Conservation (phyloP, 2,329 filamentous ascomycete genomes). For the Fonsecaea pedrosoi region DNA sequence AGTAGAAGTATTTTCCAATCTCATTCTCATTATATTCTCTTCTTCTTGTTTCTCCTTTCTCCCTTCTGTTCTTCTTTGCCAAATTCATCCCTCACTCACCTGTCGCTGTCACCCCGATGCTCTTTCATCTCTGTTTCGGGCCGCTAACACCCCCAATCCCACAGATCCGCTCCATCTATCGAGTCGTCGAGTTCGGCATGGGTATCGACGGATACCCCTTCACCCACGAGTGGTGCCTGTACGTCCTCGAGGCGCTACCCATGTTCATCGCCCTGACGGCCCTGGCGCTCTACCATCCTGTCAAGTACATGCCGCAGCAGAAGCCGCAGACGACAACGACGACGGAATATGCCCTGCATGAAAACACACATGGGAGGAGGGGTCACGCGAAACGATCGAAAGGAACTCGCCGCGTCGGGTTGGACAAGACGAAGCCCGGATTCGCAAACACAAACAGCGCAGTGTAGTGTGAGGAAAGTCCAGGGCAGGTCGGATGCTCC, state of each 20-base stretch:
- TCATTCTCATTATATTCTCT: background rate
- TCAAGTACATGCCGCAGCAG: slow-evolving; percentile 38
- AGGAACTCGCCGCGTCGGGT: background rate
- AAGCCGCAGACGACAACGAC: background rate
- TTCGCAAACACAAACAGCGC: background rate
- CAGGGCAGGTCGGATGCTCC: too few relatives aligned
- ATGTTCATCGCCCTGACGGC: slow-evolving; percentile 56
- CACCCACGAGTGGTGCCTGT: slow-evolving; percentile 52
- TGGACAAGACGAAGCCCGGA: background rate
- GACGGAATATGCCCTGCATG: slow-evolving; percentile 12
- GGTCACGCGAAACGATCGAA: background rate
- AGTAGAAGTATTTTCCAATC: background rate
- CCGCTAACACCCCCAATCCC: background rate
- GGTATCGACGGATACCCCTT: slow-evolving; percentile 53
- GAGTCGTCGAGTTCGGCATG: slow-evolving; percentile 55
- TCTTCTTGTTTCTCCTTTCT: background rate
- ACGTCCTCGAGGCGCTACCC: slow-evolving; percentile 52
- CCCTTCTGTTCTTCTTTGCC: background rate
- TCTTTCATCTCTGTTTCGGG: too few relatives aligned
- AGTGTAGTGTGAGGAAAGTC: background rate
- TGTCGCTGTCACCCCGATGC: background rate
- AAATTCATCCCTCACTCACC: background rate
- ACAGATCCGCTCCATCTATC: slow-evolving; percentile 48
- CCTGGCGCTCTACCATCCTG: slow-evolving; percentile 60
- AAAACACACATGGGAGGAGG: background rate